A percentile compares a stretch with the other conserved stretches of the same genome.
Conservation (phyloP, 805 yeast genomes). For the Myxozyma neotropica region DNA sequence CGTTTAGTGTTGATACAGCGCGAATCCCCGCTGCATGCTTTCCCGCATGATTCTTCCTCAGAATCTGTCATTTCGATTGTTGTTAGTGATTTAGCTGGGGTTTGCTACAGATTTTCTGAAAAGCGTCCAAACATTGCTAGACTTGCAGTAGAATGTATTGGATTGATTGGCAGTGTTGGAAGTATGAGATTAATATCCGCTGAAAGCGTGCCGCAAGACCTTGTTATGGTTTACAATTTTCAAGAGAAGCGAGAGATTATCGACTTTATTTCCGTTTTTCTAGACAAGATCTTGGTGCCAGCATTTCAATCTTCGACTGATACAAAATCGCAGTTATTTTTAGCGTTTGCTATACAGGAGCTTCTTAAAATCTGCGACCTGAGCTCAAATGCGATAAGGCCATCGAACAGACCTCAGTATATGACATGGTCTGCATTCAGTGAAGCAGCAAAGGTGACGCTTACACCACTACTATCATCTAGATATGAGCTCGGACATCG, state of each 20-base stretch:
- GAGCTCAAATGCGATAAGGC: constrained; percentile 31
- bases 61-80: constrained; percentile 23
- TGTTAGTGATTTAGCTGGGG: constrained; percentile 38
- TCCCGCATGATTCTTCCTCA: constrained; percentile 4
- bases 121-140: constrained; percentile 49
- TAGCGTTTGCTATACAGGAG: constrained; percentile 90
- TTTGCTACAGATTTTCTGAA: constrained; percentile 37
- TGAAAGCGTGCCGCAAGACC: constrained; percentile 47
- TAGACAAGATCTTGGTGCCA: constrained; percentile 73
- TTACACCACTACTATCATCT: constrained; percentile 74
- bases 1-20: constrained; percentile 10
- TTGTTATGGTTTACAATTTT: constrained; percentile 63
- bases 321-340: constrained; percentile 77
- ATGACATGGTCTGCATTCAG: constrained; percentile 64
- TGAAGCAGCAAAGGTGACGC: constrained; percentile 67
- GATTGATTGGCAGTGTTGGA: constrained; percentile 78
- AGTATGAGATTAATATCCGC: constrained; percentile 54
- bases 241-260: constrained; percentile 62
- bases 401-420: background rate
- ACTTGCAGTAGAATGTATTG: constrained; percentile 68
- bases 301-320: constrained; percentile 89
- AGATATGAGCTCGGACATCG: constrained; percentile 58
- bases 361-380: constrained; percentile 66
- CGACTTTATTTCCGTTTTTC: constrained; percentile 62
- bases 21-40: background rate